phyloP scores from a whole-genome alignment of 2,329 filamentous ascomycete genomes.

The Xenosphaeropsis pyriputrescens region DNA sequence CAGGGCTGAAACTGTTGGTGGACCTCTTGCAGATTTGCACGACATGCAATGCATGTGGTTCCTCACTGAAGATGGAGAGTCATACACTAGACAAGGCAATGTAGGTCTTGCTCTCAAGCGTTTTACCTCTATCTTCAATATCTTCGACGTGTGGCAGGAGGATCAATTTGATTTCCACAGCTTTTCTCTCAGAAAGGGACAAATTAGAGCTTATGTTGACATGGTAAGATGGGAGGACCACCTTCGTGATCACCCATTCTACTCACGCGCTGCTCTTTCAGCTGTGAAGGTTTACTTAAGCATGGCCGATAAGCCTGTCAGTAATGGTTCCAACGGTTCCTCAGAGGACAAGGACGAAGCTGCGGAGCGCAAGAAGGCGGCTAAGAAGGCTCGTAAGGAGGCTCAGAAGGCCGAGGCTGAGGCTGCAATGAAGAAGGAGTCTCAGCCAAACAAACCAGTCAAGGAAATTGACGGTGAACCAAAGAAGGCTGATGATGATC shows the following conservation, averaged over 20 bases:
- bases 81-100: slow-evolving; percentile 71
- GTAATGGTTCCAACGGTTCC: slow-evolving; percentile 45
- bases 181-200: slow-evolving; percentile 93
- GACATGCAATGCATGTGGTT: slow-evolving; percentile 99
- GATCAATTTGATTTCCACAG: slow-evolving; percentile 98
- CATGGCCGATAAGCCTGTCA: slow-evolving; percentile 60
- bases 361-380: slow-evolving; percentile 66
- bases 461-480: slow-evolving; percentile 44
- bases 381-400: slow-evolving; percentile 83
- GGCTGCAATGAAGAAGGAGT: slow-evolving; percentile 60
- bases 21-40: slow-evolving; percentile 76
- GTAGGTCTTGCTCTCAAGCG: slow-evolving; percentile 80
- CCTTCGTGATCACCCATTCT: slow-evolving; percentile 86
- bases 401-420: slow-evolving; percentile 60
- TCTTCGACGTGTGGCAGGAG: slow-evolving; percentile 96
- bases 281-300: slow-evolving; percentile 70
- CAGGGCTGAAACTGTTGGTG: slow-evolving; percentile 73
- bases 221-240: slow-evolving; percentile 96
- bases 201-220: slow-evolving; percentile 86
- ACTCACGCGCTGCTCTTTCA: slow-evolving; percentile 65
- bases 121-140: slow-evolving; percentile 75
- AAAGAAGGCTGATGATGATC: slow-evolving; percentile 87
- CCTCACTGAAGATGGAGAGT: slow-evolving; percentile 86
- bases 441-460: slow-evolving; percentile 64
- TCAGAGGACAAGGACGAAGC: slow-evolving; percentile 33